These are phyloP conservation scores for Arthroderma uncinatum DNA, from an alignment of 2,329 filamentous ascomycete species.

Conservation along the genomic window DNA sequence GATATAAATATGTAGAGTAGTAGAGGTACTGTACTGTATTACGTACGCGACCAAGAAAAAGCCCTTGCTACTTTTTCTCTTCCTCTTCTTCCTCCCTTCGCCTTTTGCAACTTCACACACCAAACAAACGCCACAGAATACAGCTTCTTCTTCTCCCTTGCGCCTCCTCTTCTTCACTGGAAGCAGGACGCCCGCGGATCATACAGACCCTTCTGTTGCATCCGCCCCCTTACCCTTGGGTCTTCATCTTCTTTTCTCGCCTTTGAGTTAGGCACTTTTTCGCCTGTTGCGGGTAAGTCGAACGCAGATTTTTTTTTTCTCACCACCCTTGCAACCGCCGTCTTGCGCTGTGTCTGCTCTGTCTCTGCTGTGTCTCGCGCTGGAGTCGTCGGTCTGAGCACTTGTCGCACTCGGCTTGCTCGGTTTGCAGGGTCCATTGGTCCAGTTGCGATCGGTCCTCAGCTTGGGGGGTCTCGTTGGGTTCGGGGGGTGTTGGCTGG, in stretches of 20 bases:
- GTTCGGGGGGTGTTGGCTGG: background rate
- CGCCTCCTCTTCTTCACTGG: conserved; percentile 16
- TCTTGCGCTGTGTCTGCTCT: background rate
- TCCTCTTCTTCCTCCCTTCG: conserved; percentile 9
- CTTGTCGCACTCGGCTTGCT: no score
- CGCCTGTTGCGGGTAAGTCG: conserved; percentile 7
- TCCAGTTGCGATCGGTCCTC: no score
- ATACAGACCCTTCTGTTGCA: conserved; percentile 14
- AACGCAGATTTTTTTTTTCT: background rate
- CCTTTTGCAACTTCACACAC: background rate
- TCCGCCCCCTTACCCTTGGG: conserved; percentile 11
- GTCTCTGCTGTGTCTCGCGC: background rate
- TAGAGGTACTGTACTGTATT: no score
- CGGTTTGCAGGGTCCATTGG: no score
- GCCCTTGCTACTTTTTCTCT: conserved; percentile 6
- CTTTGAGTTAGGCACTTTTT: conserved; percentile 2
- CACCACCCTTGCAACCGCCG: background rate
- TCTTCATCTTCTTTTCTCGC: conserved; percentile 6
- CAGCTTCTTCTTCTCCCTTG: conserved; percentile 10
- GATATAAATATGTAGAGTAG: background rate
- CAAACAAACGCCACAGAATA: conserved; percentile 4
- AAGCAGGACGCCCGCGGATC: conserved; percentile 19
- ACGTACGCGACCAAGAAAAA: background rate
- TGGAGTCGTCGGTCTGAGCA: background rate
- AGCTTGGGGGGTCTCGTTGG: background rate